Base-by-base conservation (phyloP, 2,329 filamentous ascomycete genomes). In the Plectosphaerella plurivora region DNA sequence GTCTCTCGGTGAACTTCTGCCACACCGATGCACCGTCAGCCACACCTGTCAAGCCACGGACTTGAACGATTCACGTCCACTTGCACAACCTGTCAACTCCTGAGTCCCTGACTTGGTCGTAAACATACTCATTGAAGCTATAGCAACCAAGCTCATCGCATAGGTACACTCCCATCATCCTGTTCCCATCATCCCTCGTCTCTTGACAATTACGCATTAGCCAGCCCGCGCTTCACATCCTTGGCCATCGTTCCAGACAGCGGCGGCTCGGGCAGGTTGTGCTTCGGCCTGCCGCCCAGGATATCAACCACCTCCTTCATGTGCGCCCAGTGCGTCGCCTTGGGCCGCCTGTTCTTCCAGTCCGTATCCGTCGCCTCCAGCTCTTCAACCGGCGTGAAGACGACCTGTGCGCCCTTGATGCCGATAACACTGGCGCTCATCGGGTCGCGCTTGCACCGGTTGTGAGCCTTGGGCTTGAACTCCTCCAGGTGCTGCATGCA, bases 401-500 rank as follows among this genome's bases (percentile, higher is more conserved):
- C 83, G 10, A 99, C 89, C 63, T 88, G 85, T 1, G 91, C 91
- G 20, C 92, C 92, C 71, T 90, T 87, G 67, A 99, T 93, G 24
- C 94, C 94, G 63, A 99, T 97, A 39, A 99, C 91, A 0, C 84
- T 78, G 3, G 87, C 80, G 50, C 87, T 91, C 68, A 86, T 74
- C 5, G 86, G 82, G 64, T 97, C 89, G 25, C 82, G 78, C 56
- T 84, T 83, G 57, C 96, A 88, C 55, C 86, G 83, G 39, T 80
- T 76, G 55, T 81, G 79, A 36, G 79, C 77, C 61, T 83, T 83
- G 49, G 83, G 84, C 7, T 84, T 84, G 63, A 86, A 96, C 20
- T 73, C 70, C 72, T 99, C 94, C 4, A 99, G 77, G 66, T 96
- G 91, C 74, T 96, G 86, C 66, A 97, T 88, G 67, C 91, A 96